Evolutionary conservation across 305 asterid genomes (phyloP), one percentile per base, ranked within the genome.

Genomic region (Solanum aculeatissimum): DNA sequence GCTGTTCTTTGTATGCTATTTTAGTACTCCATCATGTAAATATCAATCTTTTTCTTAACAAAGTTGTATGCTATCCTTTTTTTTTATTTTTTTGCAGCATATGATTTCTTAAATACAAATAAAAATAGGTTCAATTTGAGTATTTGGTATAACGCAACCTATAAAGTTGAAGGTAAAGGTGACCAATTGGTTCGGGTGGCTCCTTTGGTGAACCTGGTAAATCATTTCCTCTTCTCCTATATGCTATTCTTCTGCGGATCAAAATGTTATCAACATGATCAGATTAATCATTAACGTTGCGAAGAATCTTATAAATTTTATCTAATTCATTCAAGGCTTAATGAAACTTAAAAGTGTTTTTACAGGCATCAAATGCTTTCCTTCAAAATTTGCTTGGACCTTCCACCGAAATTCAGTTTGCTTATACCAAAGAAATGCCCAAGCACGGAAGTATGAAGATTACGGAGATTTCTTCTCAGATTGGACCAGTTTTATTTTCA

Each of bases 11-110:
- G 51, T 19, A 25, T 88, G 81, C 77, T 51, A 49, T 85, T 60
- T 42, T 78, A 69, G 32, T 74, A 74, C 19, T 63, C 40, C 70
- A 16, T 45, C 81, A 74, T 45, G 58, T 74, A 74, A 74, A 23
- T 74, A 45, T 66, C 10, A 42, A 19, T 42, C 23, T 57, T 21
- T 53, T 69, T 69, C 29, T 69, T 40, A 45, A 23, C 40, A 45
- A 58, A 45, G 58, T 74, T 43, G 81, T 74, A 74, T 45, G 81
- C 45, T 74, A 58, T 74, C 55, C 42, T 74, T 51, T 75, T 81
- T 53, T n/a, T n/a, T n/a, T n/a, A n/a, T n/a, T n/a, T n/a, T n/a
- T 58, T 49, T 16, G 54, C 88, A 86, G 91, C 91, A 58, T 88
- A 84, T 85, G 89, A 86, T 43, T 71, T 86, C 65, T 78, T 65